Evolutionary conservation across 2,329 filamentous ascomycete species (phyloP).

Genomic region (Diaporthe nobilis): DNA sequence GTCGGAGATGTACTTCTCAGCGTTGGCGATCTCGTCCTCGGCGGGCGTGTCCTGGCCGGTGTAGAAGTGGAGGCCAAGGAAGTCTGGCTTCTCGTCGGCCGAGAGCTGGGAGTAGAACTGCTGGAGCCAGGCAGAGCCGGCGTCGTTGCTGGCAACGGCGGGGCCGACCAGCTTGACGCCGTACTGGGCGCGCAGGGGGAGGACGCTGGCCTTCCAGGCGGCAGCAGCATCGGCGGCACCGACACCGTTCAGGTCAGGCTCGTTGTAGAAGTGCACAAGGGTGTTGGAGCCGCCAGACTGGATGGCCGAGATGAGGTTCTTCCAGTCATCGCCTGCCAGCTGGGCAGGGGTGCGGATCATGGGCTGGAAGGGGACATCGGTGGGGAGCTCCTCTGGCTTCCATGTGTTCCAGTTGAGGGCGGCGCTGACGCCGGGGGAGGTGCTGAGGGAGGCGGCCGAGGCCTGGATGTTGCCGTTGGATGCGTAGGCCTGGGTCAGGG

Average conservation of each 20-base stretch:
- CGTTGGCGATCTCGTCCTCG: constrained; percentile 48
- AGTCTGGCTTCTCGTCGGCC: constrained; percentile 54
- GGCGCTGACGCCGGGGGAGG: constrained; percentile 52
- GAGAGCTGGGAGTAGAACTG: constrained; percentile 55
- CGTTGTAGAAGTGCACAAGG: constrained; percentile 62
- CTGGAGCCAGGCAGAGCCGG: constrained; percentile 57
- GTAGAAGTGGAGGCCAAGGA: constrained; percentile 61
- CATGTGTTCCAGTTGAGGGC: constrained; percentile 60
- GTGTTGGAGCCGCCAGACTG: constrained; percentile 39
- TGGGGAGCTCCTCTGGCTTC: constrained; percentile 54
- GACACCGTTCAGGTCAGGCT: constrained; percentile 58
- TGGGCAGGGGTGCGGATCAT: constrained; percentile 57
- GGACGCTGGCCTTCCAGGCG: constrained; percentile 55
- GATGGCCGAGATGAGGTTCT: constrained; percentile 46
- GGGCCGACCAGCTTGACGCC: constrained; percentile 55
- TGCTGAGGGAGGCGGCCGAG: constrained; percentile 46
- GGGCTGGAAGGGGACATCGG: constrained; percentile 55
- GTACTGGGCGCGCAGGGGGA: constrained; percentile 49
- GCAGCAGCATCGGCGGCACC: constrained; percentile 53
- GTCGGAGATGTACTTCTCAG: constrained; percentile 53
- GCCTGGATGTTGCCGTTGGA: constrained; percentile 17
- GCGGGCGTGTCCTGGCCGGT: constrained; percentile 51
- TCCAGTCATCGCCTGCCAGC: constrained; percentile 56
- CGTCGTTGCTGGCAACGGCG: constrained; percentile 54
- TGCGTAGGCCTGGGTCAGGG: constrained; percentile 49